Percentiles rank a stretch among this genome's conserved stretches.
Evolutionary conservation across 768 basidiomycete species (phyloP).

Genomic region (Cystofilobasidium macerans): DNA sequence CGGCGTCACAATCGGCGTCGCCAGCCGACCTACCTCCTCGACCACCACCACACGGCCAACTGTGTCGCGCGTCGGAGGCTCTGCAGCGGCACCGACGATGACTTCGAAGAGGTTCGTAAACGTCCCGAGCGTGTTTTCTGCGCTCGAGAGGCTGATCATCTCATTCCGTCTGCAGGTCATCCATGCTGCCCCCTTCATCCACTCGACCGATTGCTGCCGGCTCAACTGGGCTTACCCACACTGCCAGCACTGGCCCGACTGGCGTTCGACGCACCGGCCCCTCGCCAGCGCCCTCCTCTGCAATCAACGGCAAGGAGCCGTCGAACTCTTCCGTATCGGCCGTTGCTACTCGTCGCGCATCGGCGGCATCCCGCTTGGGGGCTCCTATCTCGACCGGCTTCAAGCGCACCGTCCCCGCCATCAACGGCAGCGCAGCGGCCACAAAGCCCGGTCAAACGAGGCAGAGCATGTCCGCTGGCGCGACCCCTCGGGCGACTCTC

Average conservation of each 20-base stretch:
- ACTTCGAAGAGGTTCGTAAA: too few relatives aligned
- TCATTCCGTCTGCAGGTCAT: neutral
- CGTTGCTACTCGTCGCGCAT: slow-evolving; percentile 3
- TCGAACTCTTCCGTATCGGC: neutral
- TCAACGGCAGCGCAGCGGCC: neutral
- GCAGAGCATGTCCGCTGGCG: neutral
- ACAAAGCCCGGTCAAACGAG: slow-evolving; percentile 2
- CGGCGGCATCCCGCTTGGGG: slow-evolving; percentile 7
- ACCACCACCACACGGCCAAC: too few relatives aligned
- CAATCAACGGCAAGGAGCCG: neutral
- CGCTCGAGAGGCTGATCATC: neutral
- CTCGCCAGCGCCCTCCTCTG: slow-evolving; percentile 6
- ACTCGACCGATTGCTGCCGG: neutral
- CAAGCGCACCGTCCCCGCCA: slow-evolving; percentile 3
- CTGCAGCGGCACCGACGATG: too few relatives aligned
- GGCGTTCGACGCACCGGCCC: slow-evolving; percentile 1
- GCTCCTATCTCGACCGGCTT: neutral
- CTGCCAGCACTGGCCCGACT: neutral
- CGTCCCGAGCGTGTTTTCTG: too few relatives aligned
- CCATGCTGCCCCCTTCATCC: slow-evolving; percentile 9
- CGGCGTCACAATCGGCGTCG: too few relatives aligned
- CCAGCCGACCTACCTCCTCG: neutral
- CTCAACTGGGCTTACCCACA: neutral
- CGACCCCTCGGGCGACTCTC: neutral
- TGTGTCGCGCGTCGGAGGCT: too few relatives aligned